These are phyloP conservation scores for Pinus tabuliformis DNA, from an alignment of 75 land plant genomes.

Conservation along the genomic window DNA sequence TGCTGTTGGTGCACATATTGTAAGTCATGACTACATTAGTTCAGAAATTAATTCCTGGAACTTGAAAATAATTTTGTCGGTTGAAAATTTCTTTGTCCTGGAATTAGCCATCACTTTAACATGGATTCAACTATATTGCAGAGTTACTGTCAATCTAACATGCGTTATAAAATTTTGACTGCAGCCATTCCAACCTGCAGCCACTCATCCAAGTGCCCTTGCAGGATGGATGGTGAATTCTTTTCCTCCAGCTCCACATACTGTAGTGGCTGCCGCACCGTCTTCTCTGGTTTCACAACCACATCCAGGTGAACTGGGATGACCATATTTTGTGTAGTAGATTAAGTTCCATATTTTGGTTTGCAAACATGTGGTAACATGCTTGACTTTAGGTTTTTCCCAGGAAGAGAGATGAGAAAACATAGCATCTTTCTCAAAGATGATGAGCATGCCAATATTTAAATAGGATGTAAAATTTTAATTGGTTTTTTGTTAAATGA, in stretches of 20 bases:
- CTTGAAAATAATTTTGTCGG: neutral
- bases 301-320: too few species aligned
- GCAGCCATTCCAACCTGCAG: constrained; percentile 73
- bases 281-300: too few species aligned
- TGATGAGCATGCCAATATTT: too few species aligned
- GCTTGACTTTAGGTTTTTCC: too few species aligned
- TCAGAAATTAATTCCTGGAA: neutral
- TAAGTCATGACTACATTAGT: constrained; percentile 2
- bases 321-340: too few species aligned
- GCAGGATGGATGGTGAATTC: constrained; percentile 94
- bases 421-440: too few species aligned
- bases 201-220: constrained; percentile 62
- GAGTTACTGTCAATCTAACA: neutral
- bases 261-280: constrained; percentile 54
- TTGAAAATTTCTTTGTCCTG: neutral
- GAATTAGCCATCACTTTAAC: neutral
- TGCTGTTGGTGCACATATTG: constrained; percentile 18
- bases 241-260: constrained; percentile 65
- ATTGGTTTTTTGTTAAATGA: neutral
- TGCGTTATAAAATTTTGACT: constrained; percentile 1
- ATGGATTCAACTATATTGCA: neutral
- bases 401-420: too few species aligned
- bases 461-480: too few species aligned
- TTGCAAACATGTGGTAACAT: too few species aligned
- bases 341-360: too few species aligned